A percentile compares a stretch with the other conserved stretches of the same genome.
phyloP scores from a whole-genome alignment of 2,329 filamentous ascomycete genomes.

The Diaporthe caulivora region DNA sequence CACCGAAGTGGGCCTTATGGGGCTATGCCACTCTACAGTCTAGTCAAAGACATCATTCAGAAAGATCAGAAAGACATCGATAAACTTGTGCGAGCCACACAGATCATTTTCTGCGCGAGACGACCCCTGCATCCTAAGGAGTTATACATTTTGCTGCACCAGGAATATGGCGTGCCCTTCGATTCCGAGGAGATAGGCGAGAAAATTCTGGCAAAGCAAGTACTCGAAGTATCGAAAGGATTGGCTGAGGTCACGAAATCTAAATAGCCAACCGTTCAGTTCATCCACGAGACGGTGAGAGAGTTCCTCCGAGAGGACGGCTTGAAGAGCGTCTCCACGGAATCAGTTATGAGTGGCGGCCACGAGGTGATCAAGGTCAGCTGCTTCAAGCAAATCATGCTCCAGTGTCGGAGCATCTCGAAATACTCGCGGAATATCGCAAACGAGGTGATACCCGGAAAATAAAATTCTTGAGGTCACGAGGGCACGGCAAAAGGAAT shows the following conservation, averaged over 20 bases:
- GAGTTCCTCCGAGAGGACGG: conserved; percentile 58
- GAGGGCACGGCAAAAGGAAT: neutral
- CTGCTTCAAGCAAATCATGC: conserved; percentile 55
- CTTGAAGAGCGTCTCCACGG: conserved; percentile 44
- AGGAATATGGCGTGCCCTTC: neutral
- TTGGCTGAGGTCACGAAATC: conserved; percentile 57
- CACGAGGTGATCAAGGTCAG: conserved; percentile 59
- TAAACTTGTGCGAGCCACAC: conserved; percentile 58
- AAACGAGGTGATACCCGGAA: neutral
- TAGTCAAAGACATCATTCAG: conserved; percentile 65
- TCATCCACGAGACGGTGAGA: conserved; percentile 65
- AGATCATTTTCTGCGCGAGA: conserved; percentile 66
- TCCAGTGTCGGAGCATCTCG: neutral
- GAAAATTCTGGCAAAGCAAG: conserved; percentile 47
- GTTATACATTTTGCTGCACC: conserved; percentile 53
- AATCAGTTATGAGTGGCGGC: conserved; percentile 49
- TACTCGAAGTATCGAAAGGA: conserved; percentile 62
- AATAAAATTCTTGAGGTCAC: no score
- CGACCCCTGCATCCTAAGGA: conserved; percentile 57
- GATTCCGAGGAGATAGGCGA: neutral
- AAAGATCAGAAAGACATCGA: conserved; percentile 58
- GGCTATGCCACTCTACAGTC: conserved; percentile 51
- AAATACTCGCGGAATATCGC: neutral
- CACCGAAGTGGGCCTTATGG: neutral
- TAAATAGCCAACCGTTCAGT: conserved; percentile 56